phyloP scores from a whole-genome alignment of 352 stramenopile genomes.

The Globisporangium paroecandrum region DNA sequence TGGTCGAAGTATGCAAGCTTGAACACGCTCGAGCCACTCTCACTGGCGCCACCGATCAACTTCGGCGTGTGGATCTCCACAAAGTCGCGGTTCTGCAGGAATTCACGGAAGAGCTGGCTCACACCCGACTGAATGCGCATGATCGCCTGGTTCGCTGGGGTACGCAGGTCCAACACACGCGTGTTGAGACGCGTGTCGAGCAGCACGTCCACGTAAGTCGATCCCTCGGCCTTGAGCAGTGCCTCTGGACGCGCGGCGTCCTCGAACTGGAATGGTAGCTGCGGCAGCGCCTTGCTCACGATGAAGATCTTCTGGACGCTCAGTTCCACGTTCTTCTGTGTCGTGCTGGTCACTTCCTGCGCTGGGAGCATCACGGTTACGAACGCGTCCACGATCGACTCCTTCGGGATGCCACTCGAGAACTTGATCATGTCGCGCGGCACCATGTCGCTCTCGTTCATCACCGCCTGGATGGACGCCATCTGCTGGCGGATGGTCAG shows the following conservation, averaged over 20 bases:
- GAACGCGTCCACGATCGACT: conserved; percentile 96
- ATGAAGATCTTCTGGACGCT: conserved; percentile 93
- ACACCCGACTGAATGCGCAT: conserved; percentile 97
- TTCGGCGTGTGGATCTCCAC: conserved; percentile 99
- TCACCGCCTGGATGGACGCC: conserved; percentile 94
- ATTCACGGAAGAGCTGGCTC: conserved; percentile 96
- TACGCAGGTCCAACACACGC: conserved; percentile 96
- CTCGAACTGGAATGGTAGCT: conserved; percentile 94
- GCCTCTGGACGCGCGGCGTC: conserved; percentile 91
- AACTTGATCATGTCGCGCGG: conserved; percentile 98
- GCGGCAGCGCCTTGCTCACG: conserved; percentile 90
- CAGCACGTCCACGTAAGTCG: conserved; percentile 83
- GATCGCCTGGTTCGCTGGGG: conserved; percentile 98
- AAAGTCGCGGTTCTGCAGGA: conserved; percentile 94
- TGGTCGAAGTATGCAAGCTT: conserved; percentile 99
- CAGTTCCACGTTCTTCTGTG: conserved; percentile 94
- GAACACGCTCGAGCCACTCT: conserved; percentile 98
- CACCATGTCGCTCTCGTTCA: conserved; percentile 85
- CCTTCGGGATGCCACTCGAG: conserved; percentile 89
- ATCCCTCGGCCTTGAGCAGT: conserved; percentile 77
- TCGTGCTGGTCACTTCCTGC: conserved; percentile 91
- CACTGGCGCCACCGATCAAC: conserved; percentile 94
- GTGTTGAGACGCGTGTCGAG: conserved; percentile 95
- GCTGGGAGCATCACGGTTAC: conserved; percentile 89
- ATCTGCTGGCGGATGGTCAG: conserved; percentile 95